Evolutionary conservation across 225 moss, liverwort and hornwort genomes (phyloP), one percentile per base, ranked within the genome.

Genomic region (Pleurozium schreberi): DNA sequence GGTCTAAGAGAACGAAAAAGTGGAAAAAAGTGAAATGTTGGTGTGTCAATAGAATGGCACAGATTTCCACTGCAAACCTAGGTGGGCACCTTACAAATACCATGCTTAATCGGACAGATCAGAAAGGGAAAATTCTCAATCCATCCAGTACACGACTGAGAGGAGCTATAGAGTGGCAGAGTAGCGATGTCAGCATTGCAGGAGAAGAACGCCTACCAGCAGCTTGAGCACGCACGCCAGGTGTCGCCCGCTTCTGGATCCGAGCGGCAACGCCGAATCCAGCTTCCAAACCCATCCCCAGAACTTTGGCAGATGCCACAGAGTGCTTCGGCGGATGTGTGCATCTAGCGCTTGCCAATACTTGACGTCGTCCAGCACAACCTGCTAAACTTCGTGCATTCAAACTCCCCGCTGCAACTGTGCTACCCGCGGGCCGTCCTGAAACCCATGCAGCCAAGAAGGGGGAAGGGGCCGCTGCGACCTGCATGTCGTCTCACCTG

Each of bases 141-240:
- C 42, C 43, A 68, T 77, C 38, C 71, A 73, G 45, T 38, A 67
- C 50, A 90, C 23, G 50, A 83, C 74, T 58, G 65, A 33, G 40
- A 78, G 80, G 66, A 30, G 58, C 43, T 78, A 26, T 5, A 60
- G 60, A 86, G 58, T 67, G 53, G 52, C 31, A 53, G 66, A 53
- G 45, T n/a, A 50, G 77, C 60, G 43, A 60, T 75, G 66, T 80
- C 80, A 60, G 71, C 83, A 83, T 53, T 68, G 70, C 63, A 90
- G 75, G 78, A 70, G 86, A 64, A 60, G 40, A 89, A 74, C 22
- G 76, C 42, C 61, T 92, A 95, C 94, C 94, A 57, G 93, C 87
- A 92, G 94, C 91, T 91, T 94, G 93, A 52, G 93, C 91, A 66
- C 92, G 91, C 81, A 93, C 87, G 66, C 65, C 77, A 31, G 87